Base-by-base conservation (phyloP, 2,329 filamentous ascomycete genomes). In the Myrmaecium sp. region DNA sequence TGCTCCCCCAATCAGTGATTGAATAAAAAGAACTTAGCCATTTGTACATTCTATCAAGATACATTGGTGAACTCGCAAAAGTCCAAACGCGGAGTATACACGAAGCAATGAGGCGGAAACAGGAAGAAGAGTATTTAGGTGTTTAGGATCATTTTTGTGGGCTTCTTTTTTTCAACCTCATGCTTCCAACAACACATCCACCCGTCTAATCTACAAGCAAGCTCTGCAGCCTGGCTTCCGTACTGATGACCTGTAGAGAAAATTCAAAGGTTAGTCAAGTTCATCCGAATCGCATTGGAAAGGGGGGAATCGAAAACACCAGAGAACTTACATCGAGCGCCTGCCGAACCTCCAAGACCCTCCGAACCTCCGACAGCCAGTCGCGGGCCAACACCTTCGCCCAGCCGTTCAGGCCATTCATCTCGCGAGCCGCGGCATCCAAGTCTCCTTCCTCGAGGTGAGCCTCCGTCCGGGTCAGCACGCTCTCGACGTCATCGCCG, bases 381-480 rank as follows among this genome's bases (percentile, higher is more conserved):
- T 98, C 89, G 45, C 78, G 74, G 55, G 81, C 91, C 47, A 98
- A 58, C 21, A 84, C 86, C 65, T 89, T 93, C 25, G 86, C 84
- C 89, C 89, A 98, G 14, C 89, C 89, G 34, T 76, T 68, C 24
- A 98, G 62, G 2, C 74, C 70, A 49, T 95, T 98, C 76, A 98
- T 89, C 59, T 98, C 89, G 37, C 89, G 66, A 9, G 89, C 84
- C 3, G 89, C 89, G 28, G 68, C 74, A 51, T 98, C 89, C 30
- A 98, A 57, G 45, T 94, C 75, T 13, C 89, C 89, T 57, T 95
- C 82, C 57, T 98, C 84, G 12, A 98, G 66, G 40, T 82, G 67
- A 5, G 74, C 83, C 57, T 98, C 84, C 1, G 89, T 86, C 35
- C 89, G 68, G 3, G 80, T 79, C 24, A 98, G 66, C 32, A 95